Evolutionary conservation across 805 yeast genomes (phyloP), one percentile per base, ranked within the genome.

Genomic region (Aciculoconidium aculeatum): DNA sequence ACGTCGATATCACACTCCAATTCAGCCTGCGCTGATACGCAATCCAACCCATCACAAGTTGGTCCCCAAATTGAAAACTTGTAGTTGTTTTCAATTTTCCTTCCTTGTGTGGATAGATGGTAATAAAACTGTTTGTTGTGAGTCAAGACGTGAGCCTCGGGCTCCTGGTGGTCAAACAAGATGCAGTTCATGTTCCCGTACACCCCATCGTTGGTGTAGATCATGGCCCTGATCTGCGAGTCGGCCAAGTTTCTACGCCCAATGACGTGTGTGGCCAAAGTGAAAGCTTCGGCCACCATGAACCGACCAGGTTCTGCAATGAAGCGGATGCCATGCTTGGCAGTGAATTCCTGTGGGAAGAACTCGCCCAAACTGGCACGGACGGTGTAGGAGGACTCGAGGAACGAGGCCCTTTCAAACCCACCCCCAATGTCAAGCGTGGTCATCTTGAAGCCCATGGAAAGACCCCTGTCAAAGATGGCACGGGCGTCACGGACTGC

Each of bases 261-360:
- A 54, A 86, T 85, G 17, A 90, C 79, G 50, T 82, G 76, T 12
- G 84, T 65, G 1, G 87, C 95, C 44, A 90, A 67, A 2, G 94
- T 83, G 57, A 88, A 86, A 3, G 94, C 88, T 25, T 76, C 61
- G 2, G 95, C 80, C 12, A 82, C 92, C 61, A 86, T 75, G 51
- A 80, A 87, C 40, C 98, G 72, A 34, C 98, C 98, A 3, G 96
- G 94, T 52, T 90, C 98, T 9, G 96, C 94, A 51, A 90, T 82
- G 36, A 90, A 58, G 32, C 47, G 42, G 31, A 73, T 48, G 4
- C 41, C 40, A 25, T 54, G 33, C 15, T 48, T 34, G 25, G 40
- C 47, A 21, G 43, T 39, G 16, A 41, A 45, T 3, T 47, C 51
- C 3, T 31, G 37, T 1, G 90, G 84, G 62, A 87, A 90, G 47